Evolutionary conservation across 2,329 filamentous ascomycete genomes (phyloP), one percentile per base, ranked within the genome.

Genomic region (Huntiella moniliformis): DNA sequence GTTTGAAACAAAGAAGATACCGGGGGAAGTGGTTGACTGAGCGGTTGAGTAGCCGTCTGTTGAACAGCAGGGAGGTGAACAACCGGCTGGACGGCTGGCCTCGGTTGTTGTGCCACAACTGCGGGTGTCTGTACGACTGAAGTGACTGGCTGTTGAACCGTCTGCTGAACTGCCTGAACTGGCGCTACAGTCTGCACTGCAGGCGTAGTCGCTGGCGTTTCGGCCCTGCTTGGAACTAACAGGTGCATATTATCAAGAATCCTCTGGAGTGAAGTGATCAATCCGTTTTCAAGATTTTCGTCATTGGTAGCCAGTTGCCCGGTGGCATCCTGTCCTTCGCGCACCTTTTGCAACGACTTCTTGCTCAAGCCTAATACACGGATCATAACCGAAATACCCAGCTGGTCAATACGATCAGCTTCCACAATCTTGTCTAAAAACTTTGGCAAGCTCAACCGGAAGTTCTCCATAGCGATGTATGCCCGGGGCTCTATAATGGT

Each of bases 371-470:
- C 68, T 5, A 71, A 57, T 2, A 67, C 66, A 16, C 67, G 66
- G 50, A 71, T 64, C 40, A 71, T 67, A 10, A 68, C 67, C 2
- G 67, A 70, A 31, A 71, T 54, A 0, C 68, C 59, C 32, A 71
- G 57, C 8, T 62, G 61, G 52, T 71, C 66, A 10, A 67, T 63
- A 49, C 61, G 61, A 18, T 57, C 57, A 45, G 60, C 59, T 16
- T 65, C 65, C 1, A 64, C 55, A 37, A 61, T 62, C 0, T 52
- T 56, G 37, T 60, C 60, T 36, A 71, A 58, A 37, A 61, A 63
- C 0, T 52, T 56, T 37, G 60, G 60, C 38, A 71, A 58, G 1
- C 64, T 61, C 43, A 62, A 61, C 50, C 70, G 70, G 59, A 70
- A 68, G 4, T 59, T 60, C 15, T 61, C 56, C 11, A 71, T 58